Base-by-base conservation (phyloP, 2,329 filamentous ascomycete genomes). In the Ophiostoma triangulosporum region DNA sequence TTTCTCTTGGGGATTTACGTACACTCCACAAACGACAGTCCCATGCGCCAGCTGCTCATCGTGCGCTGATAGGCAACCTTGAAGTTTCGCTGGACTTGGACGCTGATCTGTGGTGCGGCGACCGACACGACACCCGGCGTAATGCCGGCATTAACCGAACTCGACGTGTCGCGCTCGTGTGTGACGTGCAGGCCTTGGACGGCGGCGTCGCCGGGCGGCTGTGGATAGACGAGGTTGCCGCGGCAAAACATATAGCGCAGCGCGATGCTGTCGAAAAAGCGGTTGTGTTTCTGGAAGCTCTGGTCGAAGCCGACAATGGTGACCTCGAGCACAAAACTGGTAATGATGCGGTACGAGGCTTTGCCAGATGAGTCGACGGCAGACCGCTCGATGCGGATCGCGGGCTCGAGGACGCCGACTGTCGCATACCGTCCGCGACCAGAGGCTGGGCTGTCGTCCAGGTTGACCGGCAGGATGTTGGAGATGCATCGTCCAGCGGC, bases 41-140 rank as follows among this genome's bases (percentile, higher is more conserved):
- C 56, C 56, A 59, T 58, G 8, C 61, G 55, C 61, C 60, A 62
- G 53, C 61, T 62, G 38, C 53, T 57, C 43, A 62, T 57, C 32
- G 55, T 60, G 24, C 60, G 56, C 53, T 60, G 57, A 48, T 62
- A 62, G 11, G 60, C 57, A 8, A 62, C 48, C 54, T 59, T 59
- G 40, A 56, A 59, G 35, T 58, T 58, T 14, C 59, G 57, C 54
- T 58, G 57, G 1, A 56, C 60, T 14, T 62, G 61, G 15, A 61
- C 60, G 14, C 57, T 59, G 24, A 60, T 32, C 5, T 51, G 57
- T n/a, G 60, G 59, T 1, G 54, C 50, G 3, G 54, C 50, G 5
- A 33, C 48, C 33, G 43, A 54, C 43, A 27, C 54, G 50, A 43
- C 40, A 26, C 52, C 56, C 7, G 54, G 53, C 7, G 50, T 40